Conservation (phyloP, 2,329 filamentous ascomycete species). For the Penicillium glabrum region DNA sequence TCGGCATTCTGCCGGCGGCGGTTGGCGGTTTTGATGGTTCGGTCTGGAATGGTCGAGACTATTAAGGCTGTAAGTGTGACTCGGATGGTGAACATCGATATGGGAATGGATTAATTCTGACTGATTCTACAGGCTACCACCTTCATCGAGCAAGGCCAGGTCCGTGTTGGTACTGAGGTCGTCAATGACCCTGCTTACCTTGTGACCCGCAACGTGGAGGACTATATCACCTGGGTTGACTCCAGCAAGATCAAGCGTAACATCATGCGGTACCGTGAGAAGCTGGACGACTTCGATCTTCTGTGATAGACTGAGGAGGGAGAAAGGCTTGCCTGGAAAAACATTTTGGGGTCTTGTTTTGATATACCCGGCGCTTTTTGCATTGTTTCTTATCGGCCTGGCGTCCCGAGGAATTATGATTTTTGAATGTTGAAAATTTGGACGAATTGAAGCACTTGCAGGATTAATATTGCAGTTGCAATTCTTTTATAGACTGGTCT, state of each 20-base stretch:
- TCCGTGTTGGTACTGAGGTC: constrained; percentile 85
- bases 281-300: constrained; percentile 93
- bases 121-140: constrained; percentile 54
- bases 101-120: neutral
- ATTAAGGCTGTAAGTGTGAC: constrained; percentile 65
- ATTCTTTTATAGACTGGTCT: neutral
- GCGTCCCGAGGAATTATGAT: constrained; percentile 13
- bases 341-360: constrained; percentile 23
- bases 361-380: constrained; percentile 27
- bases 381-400: constrained; percentile 15
- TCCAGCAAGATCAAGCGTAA: constrained; percentile 96
- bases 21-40: constrained; percentile 86
- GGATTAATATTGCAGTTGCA: neutral
- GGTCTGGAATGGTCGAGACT: constrained; percentile 87
- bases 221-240: constrained; percentile 95
- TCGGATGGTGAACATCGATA: neutral
- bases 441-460: neutral
- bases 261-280: constrained; percentile 91
- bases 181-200: constrained; percentile 87
- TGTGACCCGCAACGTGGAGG: constrained; percentile 86
- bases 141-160: constrained; percentile 92
- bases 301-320: constrained; percentile 49
- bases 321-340: constrained; percentile 10
- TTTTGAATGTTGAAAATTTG: neutral
- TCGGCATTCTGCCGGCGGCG: constrained; percentile 81